Evolutionary conservation across 257 asterid genomes (phyloP).

Genomic region (Lantana camara): DNA sequence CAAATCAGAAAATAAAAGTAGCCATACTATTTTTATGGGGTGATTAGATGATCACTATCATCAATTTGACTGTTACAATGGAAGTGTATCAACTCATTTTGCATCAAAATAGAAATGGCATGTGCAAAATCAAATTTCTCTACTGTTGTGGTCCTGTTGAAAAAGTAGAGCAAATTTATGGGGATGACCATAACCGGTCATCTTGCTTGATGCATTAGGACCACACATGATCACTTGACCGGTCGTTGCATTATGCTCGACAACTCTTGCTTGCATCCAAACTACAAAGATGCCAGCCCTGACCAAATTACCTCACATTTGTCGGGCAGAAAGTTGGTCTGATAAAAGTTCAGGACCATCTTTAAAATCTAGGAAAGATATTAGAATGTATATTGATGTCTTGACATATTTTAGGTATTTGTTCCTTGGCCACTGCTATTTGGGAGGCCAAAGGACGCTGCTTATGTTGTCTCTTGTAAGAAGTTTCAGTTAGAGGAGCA

Average conservation of each 20-base stretch:
- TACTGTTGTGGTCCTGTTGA: slow-evolving; percentile 33
- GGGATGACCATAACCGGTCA: slow-evolving; percentile 28
- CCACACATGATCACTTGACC: slow-evolving; percentile 31
- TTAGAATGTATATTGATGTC: slow-evolving; percentile 1
- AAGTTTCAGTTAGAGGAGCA: slow-evolving; percentile 20
- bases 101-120: neutral
- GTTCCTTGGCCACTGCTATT: slow-evolving; percentile 29
- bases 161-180: slow-evolving; percentile 23
- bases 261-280: slow-evolving; percentile 31
- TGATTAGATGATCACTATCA: slow-evolving; percentile 25
- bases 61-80: neutral
- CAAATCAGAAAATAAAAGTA: slow-evolving; percentile 23
- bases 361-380: slow-evolving; percentile 15
- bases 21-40: slow-evolving; percentile 12
- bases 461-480: slow-evolving; percentile 19
- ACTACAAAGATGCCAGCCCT: slow-evolving; percentile 33
- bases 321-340: slow-evolving; percentile 23
- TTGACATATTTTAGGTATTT: slow-evolving; percentile 26
- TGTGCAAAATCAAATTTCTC: slow-evolving; percentile 10
- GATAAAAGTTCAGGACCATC: slow-evolving; percentile 25
- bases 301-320: too few species aligned
- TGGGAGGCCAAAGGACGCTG: slow-evolving; percentile 12
- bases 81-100: neutral
- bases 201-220: slow-evolving; percentile 30
- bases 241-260: neutral